phyloP scores from a whole-genome alignment of 2,329 filamentous ascomycete genomes.

The Ascochyta pisi region DNA sequence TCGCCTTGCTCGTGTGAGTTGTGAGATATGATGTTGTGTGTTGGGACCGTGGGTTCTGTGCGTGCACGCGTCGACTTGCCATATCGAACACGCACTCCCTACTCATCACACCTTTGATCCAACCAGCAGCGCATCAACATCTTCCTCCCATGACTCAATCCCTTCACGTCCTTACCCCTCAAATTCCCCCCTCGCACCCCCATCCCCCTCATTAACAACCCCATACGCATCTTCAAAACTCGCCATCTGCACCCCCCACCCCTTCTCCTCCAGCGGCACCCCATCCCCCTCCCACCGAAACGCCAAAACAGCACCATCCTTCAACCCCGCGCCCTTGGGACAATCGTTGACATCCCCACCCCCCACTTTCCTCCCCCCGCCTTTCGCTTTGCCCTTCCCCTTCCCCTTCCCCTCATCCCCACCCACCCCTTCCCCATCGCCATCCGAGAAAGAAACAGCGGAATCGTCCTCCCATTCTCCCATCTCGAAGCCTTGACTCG shows the following conservation, averaged over 20 bases:
- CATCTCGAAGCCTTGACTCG: conserved; percentile 49
- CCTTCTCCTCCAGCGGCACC: conserved; percentile 17
- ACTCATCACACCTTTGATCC: no score
- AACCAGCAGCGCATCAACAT: no score
- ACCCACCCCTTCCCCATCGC: conserved; percentile 30
- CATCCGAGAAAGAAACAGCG: no score
- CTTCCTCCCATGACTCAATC: no score
- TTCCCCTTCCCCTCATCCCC: conserved; percentile 50
- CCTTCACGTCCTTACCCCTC: conserved; percentile 32
- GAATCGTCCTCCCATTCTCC: conserved; percentile 44
- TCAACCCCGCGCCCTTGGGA: conserved; percentile 46
- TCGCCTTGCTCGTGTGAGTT: no score
- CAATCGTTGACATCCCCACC: conserved; percentile 32
- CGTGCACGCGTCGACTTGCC: no score
- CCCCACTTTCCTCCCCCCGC: conserved; percentile 3
- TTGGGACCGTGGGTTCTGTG: no score
- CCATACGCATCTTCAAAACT: conserved; percentile 49
- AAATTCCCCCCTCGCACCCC: conserved; percentile 39
- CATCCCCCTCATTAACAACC: conserved; percentile 40
- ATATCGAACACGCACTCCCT: no score
- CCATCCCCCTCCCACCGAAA: conserved; percentile 46
- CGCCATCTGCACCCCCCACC: conserved; percentile 47
- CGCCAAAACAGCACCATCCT: conserved; percentile 45
- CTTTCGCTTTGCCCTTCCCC: conserved; percentile 27
- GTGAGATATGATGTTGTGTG: no score